Evolutionary conservation across 2,329 filamentous ascomycete species (phyloP).

Genomic region (Xylaria polymorpha): DNA sequence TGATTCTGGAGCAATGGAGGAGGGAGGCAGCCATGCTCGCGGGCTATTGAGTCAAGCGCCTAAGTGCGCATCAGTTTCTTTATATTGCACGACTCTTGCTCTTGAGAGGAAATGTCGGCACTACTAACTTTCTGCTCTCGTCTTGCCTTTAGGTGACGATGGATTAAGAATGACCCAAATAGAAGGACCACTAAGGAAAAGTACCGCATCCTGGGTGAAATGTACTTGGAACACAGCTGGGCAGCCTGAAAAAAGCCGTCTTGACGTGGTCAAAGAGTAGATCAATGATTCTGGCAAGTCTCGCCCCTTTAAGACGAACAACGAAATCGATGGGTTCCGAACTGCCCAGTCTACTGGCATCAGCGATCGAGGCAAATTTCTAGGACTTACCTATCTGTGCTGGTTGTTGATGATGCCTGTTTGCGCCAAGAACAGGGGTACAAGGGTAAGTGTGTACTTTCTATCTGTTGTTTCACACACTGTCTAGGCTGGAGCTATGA

Average conservation of each 20-base stretch:
- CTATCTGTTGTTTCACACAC: background rate
- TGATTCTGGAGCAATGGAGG: slow-evolving; percentile 37
- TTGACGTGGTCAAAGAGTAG: background rate
- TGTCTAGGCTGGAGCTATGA: background rate
- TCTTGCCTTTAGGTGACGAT: slow-evolving; percentile 23
- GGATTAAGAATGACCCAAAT: slow-evolving; percentile 6
- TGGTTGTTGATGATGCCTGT: too few species aligned
- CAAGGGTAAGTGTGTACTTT: background rate
- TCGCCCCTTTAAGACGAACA: background rate
- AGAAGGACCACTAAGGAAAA: slow-evolving; percentile 15
- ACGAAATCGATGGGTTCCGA: background rate
- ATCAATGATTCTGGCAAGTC: background rate
- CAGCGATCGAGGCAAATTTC: background rate
- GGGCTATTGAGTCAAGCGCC: slow-evolving; percentile 31
- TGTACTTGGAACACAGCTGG: background rate
- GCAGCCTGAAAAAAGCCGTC: too few species aligned
- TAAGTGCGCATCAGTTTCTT: slow-evolving; percentile 2
- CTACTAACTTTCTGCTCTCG: slow-evolving; percentile 24
- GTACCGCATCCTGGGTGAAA: slow-evolving; percentile 15
- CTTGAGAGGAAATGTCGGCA: background rate
- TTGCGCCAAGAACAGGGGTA: slow-evolving; percentile 4
- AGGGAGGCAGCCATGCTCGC: slow-evolving; percentile 34
- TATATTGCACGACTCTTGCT: background rate
- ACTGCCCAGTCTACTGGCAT: background rate
- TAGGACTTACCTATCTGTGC: background rate